phyloP scores from a whole-genome alignment of 768 basidiomycete species.

The Neoboletus brunneissimus region DNA sequence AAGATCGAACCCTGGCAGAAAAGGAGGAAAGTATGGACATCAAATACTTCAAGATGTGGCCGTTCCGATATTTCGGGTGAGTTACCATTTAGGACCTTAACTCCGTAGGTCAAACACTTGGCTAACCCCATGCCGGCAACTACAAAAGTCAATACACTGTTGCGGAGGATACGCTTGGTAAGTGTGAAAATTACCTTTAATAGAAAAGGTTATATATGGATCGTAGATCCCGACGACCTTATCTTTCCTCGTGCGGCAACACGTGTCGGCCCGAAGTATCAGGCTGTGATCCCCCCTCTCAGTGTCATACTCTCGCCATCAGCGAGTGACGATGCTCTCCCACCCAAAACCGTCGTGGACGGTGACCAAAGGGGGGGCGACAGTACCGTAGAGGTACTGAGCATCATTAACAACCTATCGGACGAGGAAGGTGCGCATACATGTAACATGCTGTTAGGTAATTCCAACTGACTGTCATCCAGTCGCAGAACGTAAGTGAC shows the following conservation, averaged over 20 bases:
- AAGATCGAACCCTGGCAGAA: conserved; percentile 69
- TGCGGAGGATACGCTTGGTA: conserved; percentile 88
- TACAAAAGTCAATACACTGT: conserved; percentile 75
- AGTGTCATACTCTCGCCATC: conserved; percentile 40
- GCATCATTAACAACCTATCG: conserved; percentile 60
- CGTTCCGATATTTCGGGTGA: conserved; percentile 96
- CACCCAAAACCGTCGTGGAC: conserved; percentile 13
- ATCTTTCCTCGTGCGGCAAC: conserved; percentile 94
- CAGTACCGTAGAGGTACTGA: conserved; percentile 69
- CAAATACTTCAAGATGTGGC: conserved; percentile 90
- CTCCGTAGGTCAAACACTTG: not conserved
- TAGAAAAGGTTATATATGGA: conserved; percentile 28
- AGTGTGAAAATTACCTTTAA: conserved; percentile 25
- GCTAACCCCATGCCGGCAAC: conserved; percentile 14
- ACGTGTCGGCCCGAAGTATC: conserved; percentile 85
- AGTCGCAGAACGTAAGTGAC: conserved; percentile 58
- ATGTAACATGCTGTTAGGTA: conserved; percentile 14
- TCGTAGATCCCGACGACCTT: conserved; percentile 88
- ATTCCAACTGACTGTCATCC: conserved; percentile 21
- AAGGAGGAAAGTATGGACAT: conserved; percentile 74
- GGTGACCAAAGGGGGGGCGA: conserved; percentile 65
- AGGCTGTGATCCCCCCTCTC: conserved; percentile 53
- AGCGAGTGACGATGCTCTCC: not conserved
- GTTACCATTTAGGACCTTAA: conserved; percentile 24
- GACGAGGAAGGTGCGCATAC: conserved; percentile 61